A percentile compares a stretch with the other conserved stretches of the same genome.
Conservation (phyloP, 352 stramenopile genomes). For the Albugo candida region DNA sequence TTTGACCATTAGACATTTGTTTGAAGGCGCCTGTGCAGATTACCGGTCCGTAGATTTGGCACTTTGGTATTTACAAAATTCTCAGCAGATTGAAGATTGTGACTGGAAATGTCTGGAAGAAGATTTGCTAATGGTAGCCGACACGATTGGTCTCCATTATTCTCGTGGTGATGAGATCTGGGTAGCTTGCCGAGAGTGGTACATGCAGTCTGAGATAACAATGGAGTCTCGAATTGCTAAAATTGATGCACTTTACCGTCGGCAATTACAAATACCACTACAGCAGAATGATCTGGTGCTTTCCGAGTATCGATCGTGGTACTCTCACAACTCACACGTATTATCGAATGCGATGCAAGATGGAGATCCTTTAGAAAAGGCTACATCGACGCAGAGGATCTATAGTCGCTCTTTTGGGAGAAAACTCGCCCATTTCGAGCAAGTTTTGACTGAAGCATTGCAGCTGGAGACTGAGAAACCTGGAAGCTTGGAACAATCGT, state of each 20-base stretch:
- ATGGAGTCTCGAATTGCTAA: constrained; percentile 12
- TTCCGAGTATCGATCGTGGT: constrained; percentile 58
- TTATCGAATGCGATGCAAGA: no score
- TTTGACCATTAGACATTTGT: constrained; percentile 14
- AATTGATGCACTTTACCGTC: constrained; percentile 9
- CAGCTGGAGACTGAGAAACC: no score
- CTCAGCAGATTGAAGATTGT: constrained; percentile 11
- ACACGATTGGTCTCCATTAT: constrained; percentile 26
- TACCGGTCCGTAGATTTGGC: constrained; percentile 37
- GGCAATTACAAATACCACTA: constrained; percentile 35
- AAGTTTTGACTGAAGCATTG: constrained; percentile 4
- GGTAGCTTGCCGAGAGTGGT: constrained; percentile 27
- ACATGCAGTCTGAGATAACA: constrained; percentile 21
- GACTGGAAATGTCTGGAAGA: constrained; percentile 9
- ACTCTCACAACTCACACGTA: constrained; percentile 31
- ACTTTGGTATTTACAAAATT: constrained; percentile 17
- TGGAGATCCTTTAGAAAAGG: constrained; percentile 8
- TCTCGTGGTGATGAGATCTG: constrained; percentile 38
- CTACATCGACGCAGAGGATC: constrained; percentile 18
- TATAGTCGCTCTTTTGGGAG: constrained; percentile 28
- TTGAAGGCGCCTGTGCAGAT: constrained; percentile 18
- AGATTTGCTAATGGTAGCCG: constrained; percentile 15
- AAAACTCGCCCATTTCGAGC: constrained; percentile 39
- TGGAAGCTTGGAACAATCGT: constrained; percentile 10
- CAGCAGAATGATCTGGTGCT: constrained; percentile 52